phyloP scores from a whole-genome alignment of 202 grass and related monocot genomes.

The Saccharum hybrid region DNA sequence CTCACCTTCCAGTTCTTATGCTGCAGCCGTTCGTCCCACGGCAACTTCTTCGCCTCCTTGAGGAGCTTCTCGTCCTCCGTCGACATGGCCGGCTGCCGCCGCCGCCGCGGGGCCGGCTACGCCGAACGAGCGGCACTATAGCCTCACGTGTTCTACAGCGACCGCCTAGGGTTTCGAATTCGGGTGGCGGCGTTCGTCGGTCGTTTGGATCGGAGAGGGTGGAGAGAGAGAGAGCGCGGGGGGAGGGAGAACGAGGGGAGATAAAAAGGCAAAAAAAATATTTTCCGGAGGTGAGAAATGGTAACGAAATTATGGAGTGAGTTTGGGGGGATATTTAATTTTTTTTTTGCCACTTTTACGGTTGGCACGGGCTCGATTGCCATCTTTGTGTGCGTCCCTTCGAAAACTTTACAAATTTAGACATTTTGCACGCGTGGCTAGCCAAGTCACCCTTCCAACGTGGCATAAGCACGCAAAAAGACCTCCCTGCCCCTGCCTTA shows the following conservation, averaged over 20 bases:
- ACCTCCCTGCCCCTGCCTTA: no score
- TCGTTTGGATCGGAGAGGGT: constrained; percentile 47
- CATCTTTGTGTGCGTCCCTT: no score
- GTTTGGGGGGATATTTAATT: no score
- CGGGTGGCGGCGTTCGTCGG: constrained; percentile 38
- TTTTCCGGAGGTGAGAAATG: constrained; percentile 40
- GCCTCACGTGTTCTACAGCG: constrained; percentile 5
- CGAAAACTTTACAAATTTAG: no score
- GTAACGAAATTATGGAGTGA: constrained; percentile 43
- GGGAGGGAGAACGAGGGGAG: constrained; percentile 8
- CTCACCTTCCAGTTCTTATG: constrained; percentile 99
- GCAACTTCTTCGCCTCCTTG: constrained; percentile 96
- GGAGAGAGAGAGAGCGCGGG: neutral
- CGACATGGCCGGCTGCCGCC: constrained; percentile 62
- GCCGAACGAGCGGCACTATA: constrained; percentile 21
- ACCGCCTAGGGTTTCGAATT: constrained; percentile 59
- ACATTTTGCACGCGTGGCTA: no score
- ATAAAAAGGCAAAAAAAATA: constrained; percentile 37
- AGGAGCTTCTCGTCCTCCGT: constrained; percentile 99
- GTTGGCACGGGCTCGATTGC: no score
- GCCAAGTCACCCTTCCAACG: no score
- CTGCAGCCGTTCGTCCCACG: constrained; percentile 93
- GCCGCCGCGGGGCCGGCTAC: constrained; percentile 32
- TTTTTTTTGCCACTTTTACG: no score
- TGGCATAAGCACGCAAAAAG: no score